These are phyloP conservation scores for Trypanosoma theileri DNA, from an alignment of 208 protist species.

Conservation along the genomic window DNA sequence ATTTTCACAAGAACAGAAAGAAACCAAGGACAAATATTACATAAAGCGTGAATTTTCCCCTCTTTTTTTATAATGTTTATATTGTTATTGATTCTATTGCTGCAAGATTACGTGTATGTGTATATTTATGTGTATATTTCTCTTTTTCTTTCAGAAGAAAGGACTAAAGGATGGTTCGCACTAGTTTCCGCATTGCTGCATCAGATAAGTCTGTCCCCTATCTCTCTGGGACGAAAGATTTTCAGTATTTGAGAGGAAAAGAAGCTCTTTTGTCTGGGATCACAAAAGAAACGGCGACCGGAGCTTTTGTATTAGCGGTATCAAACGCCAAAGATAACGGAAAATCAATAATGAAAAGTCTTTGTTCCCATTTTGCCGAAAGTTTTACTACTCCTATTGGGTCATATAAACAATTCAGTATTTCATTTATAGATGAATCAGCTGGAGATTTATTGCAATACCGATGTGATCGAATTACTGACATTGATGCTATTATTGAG, in stretches of 20 bases:
- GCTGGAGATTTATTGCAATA: slow-evolving; percentile 53
- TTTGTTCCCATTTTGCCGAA: slow-evolving; percentile 53
- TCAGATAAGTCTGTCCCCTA: slow-evolving; percentile 18
- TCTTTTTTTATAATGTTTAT: slow-evolving; percentile 16
- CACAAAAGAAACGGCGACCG: slow-evolving; percentile 28
- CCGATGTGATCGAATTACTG: slow-evolving; percentile 49
- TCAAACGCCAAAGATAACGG: slow-evolving; percentile 26
- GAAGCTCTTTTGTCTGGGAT: slow-evolving; percentile 36
- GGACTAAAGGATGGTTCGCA: slow-evolving; percentile 15
- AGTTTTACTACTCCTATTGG: slow-evolving; percentile 20
- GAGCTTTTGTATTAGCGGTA: slow-evolving; percentile 44
- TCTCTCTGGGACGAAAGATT: slow-evolving; percentile 18
- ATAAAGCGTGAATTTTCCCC: not conserved
- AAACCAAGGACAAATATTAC: not conserved
- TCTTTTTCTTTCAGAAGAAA: not conserved
- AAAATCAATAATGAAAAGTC: slow-evolving; percentile 38
- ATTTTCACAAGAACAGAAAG: slow-evolving; percentile 1
- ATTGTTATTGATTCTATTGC: slow-evolving; percentile 18
- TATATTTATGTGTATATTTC: too few relatives aligned
- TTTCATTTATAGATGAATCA: slow-evolving; percentile 62
- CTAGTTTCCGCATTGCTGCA: slow-evolving; percentile 46
- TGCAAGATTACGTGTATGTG: slow-evolving; percentile 1
- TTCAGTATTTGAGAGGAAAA: slow-evolving; percentile 28
- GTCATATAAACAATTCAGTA: slow-evolving; percentile 46
- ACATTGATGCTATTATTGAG: slow-evolving; percentile 59